A percentile compares a stretch with the other conserved stretches of the same genome.
These are phyloP conservation scores for Chlorencoelia australis DNA, from an alignment of 2,329 filamentous ascomycete genomes.

Conservation along the genomic window DNA sequence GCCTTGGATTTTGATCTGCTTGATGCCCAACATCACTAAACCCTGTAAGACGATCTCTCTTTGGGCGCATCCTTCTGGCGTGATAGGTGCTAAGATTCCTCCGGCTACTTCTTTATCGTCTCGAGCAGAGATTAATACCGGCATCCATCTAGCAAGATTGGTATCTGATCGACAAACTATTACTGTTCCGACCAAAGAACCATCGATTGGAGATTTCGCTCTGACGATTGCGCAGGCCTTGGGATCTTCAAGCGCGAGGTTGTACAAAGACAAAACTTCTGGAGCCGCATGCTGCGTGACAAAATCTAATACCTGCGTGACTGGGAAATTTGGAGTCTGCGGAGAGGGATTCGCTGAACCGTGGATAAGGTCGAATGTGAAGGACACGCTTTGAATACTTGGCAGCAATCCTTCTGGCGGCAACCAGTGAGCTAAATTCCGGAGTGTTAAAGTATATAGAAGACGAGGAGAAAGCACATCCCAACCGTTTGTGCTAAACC, in stretches of 20 bases:
- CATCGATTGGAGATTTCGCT: conserved; percentile 52
- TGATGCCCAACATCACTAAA: conserved; percentile 52
- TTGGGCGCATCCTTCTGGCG: conserved; percentile 46
- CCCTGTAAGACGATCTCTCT: conserved; percentile 57
- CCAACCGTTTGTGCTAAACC: conserved; percentile 90
- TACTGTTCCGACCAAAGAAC: conserved; percentile 51
- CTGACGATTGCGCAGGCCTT: conserved; percentile 54
- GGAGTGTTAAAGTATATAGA: conserved; percentile 53
- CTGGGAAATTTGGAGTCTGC: too few relatives aligned
- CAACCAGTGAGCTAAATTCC: conserved; percentile 48
- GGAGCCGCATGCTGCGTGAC: conserved; percentile 53
- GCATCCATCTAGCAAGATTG: conserved; percentile 49
- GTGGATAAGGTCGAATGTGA: conserved; percentile 56
- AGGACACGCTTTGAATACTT: conserved; percentile 39
- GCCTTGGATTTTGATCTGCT: conserved; percentile 54
- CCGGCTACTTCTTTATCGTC: conserved; percentile 27
- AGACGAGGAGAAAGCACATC: conserved; percentile 56
- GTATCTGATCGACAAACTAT: conserved; percentile 54
- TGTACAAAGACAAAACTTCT: conserved; percentile 56
- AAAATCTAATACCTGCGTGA: conserved; percentile 57
- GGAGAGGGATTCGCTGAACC: conserved; percentile 48
- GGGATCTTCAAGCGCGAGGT: conserved; percentile 50
- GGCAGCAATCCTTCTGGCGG: conserved; percentile 52
- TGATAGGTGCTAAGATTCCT: conserved; percentile 57
- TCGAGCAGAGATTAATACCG: conserved; percentile 41